A percentile compares a stretch with the other conserved stretches of the same genome.
These are phyloP conservation scores for Phaeophleospora eucalypticola DNA, from an alignment of 2,329 filamentous ascomycete genomes.

Conservation along the genomic window DNA sequence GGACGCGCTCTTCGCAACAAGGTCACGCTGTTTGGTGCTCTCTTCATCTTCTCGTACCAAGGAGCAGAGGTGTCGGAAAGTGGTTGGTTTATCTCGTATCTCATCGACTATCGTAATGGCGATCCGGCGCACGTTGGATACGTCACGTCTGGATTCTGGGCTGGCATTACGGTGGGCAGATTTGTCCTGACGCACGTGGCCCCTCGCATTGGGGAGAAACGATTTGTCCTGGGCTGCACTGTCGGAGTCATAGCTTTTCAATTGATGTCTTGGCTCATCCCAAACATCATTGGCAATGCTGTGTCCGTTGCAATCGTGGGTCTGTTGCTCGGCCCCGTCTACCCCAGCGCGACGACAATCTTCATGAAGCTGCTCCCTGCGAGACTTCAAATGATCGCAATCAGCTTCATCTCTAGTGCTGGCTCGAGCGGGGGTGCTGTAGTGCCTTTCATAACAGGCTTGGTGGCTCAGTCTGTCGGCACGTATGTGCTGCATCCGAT, in stretches of 20 bases:
- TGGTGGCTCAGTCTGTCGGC: slow-evolving; percentile 58
- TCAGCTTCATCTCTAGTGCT: slow-evolving; percentile 66
- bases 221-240: slow-evolving; percentile 61
- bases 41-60: slow-evolving; percentile 84
- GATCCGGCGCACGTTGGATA: slow-evolving; percentile 71
- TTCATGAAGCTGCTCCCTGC: slow-evolving; percentile 59
- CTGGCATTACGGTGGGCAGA: slow-evolving; percentile 48
- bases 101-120: slow-evolving; percentile 68
- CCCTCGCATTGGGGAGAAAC: slow-evolving; percentile 64
- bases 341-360: slow-evolving; percentile 66
- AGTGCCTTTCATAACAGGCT: slow-evolving; percentile 62
- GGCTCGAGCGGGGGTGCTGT: slow-evolving; percentile 66
- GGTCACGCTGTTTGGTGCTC: slow-evolving; percentile 66
- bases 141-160: slow-evolving; percentile 67
- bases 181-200: slow-evolving; percentile 66
- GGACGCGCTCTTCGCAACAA: slow-evolving; percentile 49
- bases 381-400: slow-evolving; percentile 57
- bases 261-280: slow-evolving; percentile 61
- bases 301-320: slow-evolving; percentile 59
- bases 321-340: slow-evolving; percentile 71
- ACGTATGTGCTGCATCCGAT: slow-evolving; percentile 64
- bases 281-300: slow-evolving; percentile 42
- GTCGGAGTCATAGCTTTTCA: slow-evolving; percentile 63
- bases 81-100: slow-evolving; percentile 82
- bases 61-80: slow-evolving; percentile 79